Base-by-base conservation (phyloP, 352 stramenopile genomes). In the Pelagophyceae sp. region DNA sequence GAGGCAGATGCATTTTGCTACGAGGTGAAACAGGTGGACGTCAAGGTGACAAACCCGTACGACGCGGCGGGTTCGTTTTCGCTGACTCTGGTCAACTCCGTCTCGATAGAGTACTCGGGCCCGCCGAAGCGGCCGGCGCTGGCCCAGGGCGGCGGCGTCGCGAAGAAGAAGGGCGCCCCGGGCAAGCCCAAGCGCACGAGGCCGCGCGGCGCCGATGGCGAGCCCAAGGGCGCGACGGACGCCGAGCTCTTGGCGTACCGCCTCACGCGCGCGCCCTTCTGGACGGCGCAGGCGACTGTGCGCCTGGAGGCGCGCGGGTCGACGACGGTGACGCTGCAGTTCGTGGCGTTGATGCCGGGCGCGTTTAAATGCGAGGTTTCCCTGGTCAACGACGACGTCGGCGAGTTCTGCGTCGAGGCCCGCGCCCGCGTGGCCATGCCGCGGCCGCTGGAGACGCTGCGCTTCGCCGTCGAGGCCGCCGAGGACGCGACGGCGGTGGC, bases 341-440 rank as follows among this genome's bases (percentile, higher is more conserved):
- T 97, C 32, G 76, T 98, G 0, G 88, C 93, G 0, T 87, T 98
- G 6, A 51, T 89, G 3, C 89, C 91, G 17, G 93, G 93, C 0
- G 87, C 85, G 38, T 97, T 95, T 85, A 88, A 87, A 32, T 96
- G 90, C 71, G 89, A 95, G 72, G 64, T 98, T 5, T 81, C 96
- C 0, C 93, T 98, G 29, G 54, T 96, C 29, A 91, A 98, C 69
- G 88, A 96, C 50, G 90, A 91, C 27, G 85, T 95, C 0, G 93
- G 93, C n/a, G 92, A 98, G 76, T 97, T 97, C 74, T 85, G 94
- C 70, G 95, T 96, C 76, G 91, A 97, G 76, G 82, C 98, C 0
- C 83, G 91, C 31, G 92, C 84, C 0, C 85, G 88, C 0, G 90
- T 92, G 3, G 88, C 87, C 35, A 82, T 96, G 1, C 93, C 93